Conservation (phyloP, 257 asterid genomes). For the Przewalskia tangutica region DNA sequence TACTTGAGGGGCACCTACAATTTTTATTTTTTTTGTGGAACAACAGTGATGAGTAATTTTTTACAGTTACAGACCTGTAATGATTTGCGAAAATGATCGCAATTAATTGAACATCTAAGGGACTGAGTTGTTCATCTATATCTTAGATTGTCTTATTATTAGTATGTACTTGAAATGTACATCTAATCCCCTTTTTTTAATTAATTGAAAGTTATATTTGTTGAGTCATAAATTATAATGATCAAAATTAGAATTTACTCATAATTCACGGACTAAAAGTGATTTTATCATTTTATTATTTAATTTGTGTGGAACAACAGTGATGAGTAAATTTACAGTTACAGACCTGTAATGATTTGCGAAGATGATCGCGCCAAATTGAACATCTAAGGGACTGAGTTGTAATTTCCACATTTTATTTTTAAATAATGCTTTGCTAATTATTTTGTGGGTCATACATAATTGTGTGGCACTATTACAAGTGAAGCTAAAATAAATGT, state of each 20-base stretch:
- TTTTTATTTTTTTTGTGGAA: background rate
- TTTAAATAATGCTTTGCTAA: background rate
- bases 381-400: conserved; percentile 5
- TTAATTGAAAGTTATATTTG: too few species aligned
- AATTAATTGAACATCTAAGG: background rate
- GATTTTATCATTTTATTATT: too few species aligned
- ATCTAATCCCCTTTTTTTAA: too few species aligned
- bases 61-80: conserved; percentile 2
- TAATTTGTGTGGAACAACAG: background rate
- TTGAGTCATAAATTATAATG: too few species aligned
- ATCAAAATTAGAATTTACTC: too few species aligned
- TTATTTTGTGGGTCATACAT: background rate
- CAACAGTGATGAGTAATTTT: background rate
- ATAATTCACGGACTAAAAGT: too few species aligned
- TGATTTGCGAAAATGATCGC: background rate
- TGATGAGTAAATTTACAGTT: background rate
- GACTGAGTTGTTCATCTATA: background rate
- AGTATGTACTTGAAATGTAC: too few species aligned
- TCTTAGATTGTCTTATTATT: too few species aligned
- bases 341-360: conserved; percentile 1
- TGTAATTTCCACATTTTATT: background rate
- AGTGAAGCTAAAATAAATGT: background rate
- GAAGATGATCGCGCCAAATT: background rate
- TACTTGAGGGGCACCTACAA: background rate
- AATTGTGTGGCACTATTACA: background rate